Evolutionary conservation across 73 alveolate genomes (phyloP).

Genomic region (Tetrahymena malaccensis): DNA sequence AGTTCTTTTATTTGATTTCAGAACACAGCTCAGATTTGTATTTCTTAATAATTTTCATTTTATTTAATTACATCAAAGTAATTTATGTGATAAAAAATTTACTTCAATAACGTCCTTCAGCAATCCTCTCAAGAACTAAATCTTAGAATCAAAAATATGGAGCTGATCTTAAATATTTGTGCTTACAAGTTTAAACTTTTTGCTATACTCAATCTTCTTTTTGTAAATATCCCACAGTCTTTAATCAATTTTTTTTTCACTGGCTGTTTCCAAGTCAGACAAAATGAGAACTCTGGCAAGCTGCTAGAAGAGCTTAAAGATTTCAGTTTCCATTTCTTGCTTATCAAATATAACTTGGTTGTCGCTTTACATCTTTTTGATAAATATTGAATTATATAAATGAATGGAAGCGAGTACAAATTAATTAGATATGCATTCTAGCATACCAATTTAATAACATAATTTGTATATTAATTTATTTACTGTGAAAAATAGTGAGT

Average conservation of each 20-base stretch:
- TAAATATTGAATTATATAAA: not conserved
- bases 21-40: not conserved
- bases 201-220: not conserved
- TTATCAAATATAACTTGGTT: not conserved
- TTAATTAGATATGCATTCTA: not conserved
- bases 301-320: not conserved
- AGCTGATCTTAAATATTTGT: conserved; percentile 10
- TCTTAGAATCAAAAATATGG: not conserved
- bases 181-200: not conserved
- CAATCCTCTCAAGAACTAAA: not conserved
- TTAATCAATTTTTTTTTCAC: conserved; percentile 16
- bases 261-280: conserved; percentile 11
- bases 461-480: no score
- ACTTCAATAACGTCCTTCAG: not conserved
- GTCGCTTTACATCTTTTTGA: not conserved
- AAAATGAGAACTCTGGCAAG: not conserved
- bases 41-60: not conserved
- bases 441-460: no score
- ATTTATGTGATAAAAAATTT: not conserved
- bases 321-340: not conserved
- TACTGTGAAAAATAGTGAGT: not conserved
- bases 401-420: not conserved
- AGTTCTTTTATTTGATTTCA: conserved; percentile 6
- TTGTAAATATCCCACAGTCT: conserved; percentile 21
- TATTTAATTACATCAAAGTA: no score